Evolutionary conservation across 2,329 filamentous ascomycete genomes (phyloP), one percentile per base, ranked within the genome.

Genomic region (Scedosporium apiospermum): DNA sequence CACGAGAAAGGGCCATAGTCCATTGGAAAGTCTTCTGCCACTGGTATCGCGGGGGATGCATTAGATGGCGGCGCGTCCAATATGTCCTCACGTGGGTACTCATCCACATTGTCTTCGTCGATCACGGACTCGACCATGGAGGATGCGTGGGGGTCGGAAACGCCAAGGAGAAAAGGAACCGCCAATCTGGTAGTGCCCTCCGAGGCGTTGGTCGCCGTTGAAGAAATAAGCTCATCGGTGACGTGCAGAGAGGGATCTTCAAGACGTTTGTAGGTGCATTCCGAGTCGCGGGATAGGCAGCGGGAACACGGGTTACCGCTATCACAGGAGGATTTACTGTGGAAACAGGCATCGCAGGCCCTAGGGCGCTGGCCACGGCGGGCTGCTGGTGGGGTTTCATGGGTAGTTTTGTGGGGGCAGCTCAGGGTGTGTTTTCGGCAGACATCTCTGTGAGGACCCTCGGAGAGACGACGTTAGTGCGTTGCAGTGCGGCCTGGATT

Each of bases 241-340:
- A 49, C 7, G 51, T 14, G 9, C 3, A 55, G 51, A 16, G 51
- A 4, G 51, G 51, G 27, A 2, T 57, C 12, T 10, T 58, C 55
- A 5, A 58, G 55, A 38, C 51, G 51, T 27, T 30, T 23, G 49
- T 61, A 61, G 18, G 60, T 58, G 16, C 60, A 62, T 4, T 21
- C n/a, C 4, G 44, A 6, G 7, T 58, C n/a, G 4, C 60, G 60
- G 23, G 60, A 16, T 10, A 16, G 53, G 18, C 60, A 62, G 30
- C 60, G 49, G 2, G 53, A 62, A 23, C 60, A 62, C 4, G 60
- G 60, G 34, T 41, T n/a, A 18, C 10, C 21, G 23, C 38, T 55
- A 23, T 46, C 49, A 16, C 60, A 62, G 10, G 30, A 57, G 23
- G 57, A 18, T 42, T 62, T 62, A 42, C 60, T 62, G 38, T 58